Evolutionary conservation across 345 rosid species (phyloP).

Genomic region (Brassica rapa): DNA sequence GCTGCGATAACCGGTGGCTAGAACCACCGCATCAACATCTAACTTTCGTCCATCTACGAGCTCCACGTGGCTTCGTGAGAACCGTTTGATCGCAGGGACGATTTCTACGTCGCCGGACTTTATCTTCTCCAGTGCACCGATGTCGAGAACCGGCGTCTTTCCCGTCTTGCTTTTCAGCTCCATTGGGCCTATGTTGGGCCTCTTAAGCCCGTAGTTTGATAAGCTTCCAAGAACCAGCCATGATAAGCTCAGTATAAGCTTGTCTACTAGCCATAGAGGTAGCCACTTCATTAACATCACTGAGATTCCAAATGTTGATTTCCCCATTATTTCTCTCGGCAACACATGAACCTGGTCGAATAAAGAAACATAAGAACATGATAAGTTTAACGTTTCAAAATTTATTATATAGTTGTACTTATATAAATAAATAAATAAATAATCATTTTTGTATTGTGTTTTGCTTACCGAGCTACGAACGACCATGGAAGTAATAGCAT

Average conservation of each 20-base stretch:
- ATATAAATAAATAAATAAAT: not conserved
- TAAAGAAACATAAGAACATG: not conserved
- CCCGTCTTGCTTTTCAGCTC: conserved; percentile 60
- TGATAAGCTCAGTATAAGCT: conserved; percentile 53
- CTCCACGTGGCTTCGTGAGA: conserved; percentile 58
- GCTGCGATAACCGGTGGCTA: conserved; percentile 81
- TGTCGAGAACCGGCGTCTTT: conserved; percentile 79
- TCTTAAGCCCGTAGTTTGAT: conserved; percentile 59
- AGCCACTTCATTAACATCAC: conserved; percentile 65
- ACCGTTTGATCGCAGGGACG: conserved; percentile 67
- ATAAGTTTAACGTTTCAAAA: conserved; percentile 16
- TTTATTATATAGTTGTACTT: not conserved
- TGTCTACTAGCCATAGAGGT: conserved; percentile 77
- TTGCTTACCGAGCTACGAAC: conserved; percentile 81
- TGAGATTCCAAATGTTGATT: conserved; percentile 61
- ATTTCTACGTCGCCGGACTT: conserved; percentile 62
- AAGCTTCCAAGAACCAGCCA: conserved; percentile 61
- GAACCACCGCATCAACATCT: conserved; percentile 63
- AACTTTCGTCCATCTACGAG: conserved; percentile 56
- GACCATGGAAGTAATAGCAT: conserved; percentile 76
- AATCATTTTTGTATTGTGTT: not conserved
- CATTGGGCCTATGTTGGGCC: conserved; percentile 70
- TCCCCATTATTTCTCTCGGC: conserved; percentile 61
- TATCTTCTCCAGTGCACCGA: conserved; percentile 70
- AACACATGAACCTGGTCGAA: conserved; percentile 59